Conservation (phyloP, 2,329 filamentous ascomycete genomes). For the Tolypocladium inflatum region DNA sequence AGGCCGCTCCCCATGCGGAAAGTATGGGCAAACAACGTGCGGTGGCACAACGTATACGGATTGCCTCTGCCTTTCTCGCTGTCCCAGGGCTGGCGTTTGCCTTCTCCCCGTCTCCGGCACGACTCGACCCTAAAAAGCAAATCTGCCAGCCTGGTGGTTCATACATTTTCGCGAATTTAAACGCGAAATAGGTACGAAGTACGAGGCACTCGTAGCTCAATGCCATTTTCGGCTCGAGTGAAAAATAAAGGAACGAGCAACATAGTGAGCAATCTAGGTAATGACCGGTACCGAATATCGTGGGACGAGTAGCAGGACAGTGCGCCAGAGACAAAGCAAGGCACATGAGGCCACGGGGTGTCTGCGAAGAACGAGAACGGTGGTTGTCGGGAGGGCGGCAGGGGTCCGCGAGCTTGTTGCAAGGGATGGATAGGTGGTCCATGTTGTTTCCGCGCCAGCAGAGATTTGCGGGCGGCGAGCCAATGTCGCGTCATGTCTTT, state of each 20-base stretch:
- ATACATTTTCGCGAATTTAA: too few species aligned
- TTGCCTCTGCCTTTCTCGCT: not conserved
- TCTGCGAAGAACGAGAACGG: too few species aligned
- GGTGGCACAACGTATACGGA: not conserved
- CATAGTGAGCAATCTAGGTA: not conserved
- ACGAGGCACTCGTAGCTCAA: not conserved
- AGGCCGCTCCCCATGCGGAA: not conserved
- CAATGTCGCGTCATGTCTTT: not conserved
- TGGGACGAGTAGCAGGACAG: not conserved
- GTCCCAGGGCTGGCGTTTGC: not conserved
- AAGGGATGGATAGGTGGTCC: not conserved
- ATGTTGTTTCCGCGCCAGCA: not conserved
- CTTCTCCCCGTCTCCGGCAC: not conserved
- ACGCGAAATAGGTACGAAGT: too few species aligned
- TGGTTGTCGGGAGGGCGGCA: not conserved
- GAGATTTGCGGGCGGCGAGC: not conserved
- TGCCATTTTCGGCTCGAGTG: not conserved
- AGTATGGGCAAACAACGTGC: not conserved
- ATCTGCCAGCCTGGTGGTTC: not conserved
- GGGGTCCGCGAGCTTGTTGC: not conserved
- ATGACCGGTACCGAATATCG: too few species aligned
- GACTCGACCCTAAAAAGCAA: not conserved
- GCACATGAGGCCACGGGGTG: not conserved
- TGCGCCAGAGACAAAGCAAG: not conserved
- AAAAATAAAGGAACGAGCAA: not conserved